Evolutionary conservation across 768 basidiomycete genomes (phyloP).

Genomic region (Bullera alba): DNA sequence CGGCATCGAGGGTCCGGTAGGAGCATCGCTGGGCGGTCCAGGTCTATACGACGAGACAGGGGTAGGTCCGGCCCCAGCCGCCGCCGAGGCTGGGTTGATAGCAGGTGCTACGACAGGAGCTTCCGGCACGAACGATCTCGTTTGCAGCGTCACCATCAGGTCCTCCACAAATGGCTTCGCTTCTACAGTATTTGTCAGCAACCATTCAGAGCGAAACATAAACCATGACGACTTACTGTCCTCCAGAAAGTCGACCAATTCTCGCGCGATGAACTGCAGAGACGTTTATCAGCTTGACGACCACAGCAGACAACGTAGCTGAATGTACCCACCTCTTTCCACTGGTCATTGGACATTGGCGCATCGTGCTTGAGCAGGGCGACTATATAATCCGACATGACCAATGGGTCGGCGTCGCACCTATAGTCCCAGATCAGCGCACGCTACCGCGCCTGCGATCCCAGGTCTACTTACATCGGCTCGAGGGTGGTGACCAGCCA

Average conservation of each 20-base stretch:
- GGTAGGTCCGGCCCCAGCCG: not conserved
- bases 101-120: slow-evolving; percentile 2
- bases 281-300: slow-evolving; percentile 9
- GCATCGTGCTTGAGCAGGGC: slow-evolving; percentile 87
- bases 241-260: slow-evolving; percentile 89
- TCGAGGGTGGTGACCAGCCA: slow-evolving; percentile 86
- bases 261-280: slow-evolving; percentile 51
- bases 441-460: not conserved
- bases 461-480: slow-evolving; percentile 60
- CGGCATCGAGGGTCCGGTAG: slow-evolving; percentile 7
- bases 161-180: slow-evolving; percentile 66
- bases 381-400: slow-evolving; percentile 87
- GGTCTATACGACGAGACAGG: slow-evolving; percentile 31
- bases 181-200: slow-evolving; percentile 52
- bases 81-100: slow-evolving; percentile 3
- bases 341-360: slow-evolving; percentile 59
- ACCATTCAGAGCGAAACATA: slow-evolving; percentile 4
- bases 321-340: slow-evolving; percentile 59
- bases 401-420: slow-evolving; percentile 92
- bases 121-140: slow-evolving; percentile 31
- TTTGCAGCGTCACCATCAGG: slow-evolving; percentile 66
- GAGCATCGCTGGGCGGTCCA: not conserved
- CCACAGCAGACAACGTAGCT: not conserved
- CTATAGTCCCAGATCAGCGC: slow-evolving; percentile 37
- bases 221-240: slow-evolving; percentile 55